These are phyloP conservation scores for Fusarium denticulatum DNA, from an alignment of 2,329 filamentous ascomycete species.

Conservation along the genomic window DNA sequence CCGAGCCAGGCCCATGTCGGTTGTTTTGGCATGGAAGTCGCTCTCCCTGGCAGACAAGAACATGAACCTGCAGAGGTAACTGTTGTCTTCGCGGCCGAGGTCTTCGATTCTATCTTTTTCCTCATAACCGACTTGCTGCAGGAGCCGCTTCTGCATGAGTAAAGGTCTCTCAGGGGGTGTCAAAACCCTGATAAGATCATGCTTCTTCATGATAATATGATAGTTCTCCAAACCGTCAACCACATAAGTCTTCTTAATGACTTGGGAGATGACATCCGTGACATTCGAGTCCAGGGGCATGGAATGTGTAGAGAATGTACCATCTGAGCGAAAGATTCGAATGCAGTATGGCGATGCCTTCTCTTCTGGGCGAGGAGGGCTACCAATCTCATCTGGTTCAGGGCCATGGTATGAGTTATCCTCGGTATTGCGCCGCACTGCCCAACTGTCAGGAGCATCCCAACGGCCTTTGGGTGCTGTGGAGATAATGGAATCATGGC, in stretches of 20 bases:
- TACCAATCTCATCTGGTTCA: conserved; percentile 75
- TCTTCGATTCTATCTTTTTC: conserved; percentile 89
- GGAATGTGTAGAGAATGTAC: conserved; percentile 92
- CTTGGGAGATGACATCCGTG: conserved; percentile 84
- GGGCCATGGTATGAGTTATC: conserved; percentile 66
- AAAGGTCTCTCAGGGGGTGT: conserved; percentile 82
- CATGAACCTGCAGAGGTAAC: conserved; percentile 94
- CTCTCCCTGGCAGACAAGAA: conserved; percentile 91
- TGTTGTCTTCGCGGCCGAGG: conserved; percentile 95
- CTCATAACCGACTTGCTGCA: conserved; percentile 92
- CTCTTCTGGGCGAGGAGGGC: conserved; percentile 76
- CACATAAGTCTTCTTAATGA: conserved; percentile 93
- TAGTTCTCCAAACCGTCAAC: conserved; percentile 93
- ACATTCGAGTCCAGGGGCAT: conserved; percentile 86
- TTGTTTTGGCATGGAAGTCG: conserved; percentile 73
- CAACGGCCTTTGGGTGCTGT: conserved; percentile 69
- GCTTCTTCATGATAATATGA: conserved; percentile 93
- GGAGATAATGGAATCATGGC: conserved; percentile 47
- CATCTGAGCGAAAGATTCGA: conserved; percentile 92
- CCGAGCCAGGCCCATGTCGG: conserved; percentile 84
- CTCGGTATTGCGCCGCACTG: conserved; percentile 78
- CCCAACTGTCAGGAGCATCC: conserved; percentile 98
- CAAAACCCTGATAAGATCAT: conserved; percentile 86
- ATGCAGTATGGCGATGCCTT: conserved; percentile 86
- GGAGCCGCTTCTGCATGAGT: conserved; percentile 87